Evolutionary conservation across 2,329 filamentous ascomycete genomes (phyloP).

Genomic region (Colletotrichum paranaense): DNA sequence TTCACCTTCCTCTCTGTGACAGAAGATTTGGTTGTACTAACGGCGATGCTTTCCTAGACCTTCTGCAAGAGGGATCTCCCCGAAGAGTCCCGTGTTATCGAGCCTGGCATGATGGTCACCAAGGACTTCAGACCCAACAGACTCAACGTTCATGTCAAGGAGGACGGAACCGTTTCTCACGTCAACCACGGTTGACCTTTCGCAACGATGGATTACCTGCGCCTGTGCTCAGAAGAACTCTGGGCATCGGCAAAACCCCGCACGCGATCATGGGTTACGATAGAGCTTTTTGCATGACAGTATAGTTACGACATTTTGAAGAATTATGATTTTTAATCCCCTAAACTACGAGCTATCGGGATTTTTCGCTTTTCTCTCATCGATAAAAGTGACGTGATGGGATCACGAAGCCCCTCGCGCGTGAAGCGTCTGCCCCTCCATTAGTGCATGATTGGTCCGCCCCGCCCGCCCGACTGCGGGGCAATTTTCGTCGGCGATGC

Average conservation of each 20-base stretch:
- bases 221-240: background rate
- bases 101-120: constrained; percentile 68
- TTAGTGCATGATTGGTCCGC: constrained; percentile 38
- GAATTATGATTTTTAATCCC: background rate
- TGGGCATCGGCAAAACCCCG: background rate
- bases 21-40: background rate
- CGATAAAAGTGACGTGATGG: constrained; percentile 22
- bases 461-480: constrained; percentile 41
- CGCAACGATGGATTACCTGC: background rate
- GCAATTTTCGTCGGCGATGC: constrained; percentile 37
- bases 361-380: background rate
- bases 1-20: background rate
- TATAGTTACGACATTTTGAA: background rate
- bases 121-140: constrained; percentile 65
- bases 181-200: constrained; percentile 63
- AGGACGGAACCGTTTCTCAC: constrained; percentile 70
- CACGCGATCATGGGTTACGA: background rate
- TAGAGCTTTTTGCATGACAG: background rate
- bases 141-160: constrained; percentile 69
- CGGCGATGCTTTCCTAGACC: constrained; percentile 51
- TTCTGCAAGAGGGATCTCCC: constrained; percentile 72
- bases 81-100: constrained; percentile 64
- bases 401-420: background rate
- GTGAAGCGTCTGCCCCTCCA: constrained; percentile 19
- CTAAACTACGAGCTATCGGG: background rate